Base-by-base conservation (phyloP, 1,139 yeast species). In the Wickerhamomyces sp. region DNA sequence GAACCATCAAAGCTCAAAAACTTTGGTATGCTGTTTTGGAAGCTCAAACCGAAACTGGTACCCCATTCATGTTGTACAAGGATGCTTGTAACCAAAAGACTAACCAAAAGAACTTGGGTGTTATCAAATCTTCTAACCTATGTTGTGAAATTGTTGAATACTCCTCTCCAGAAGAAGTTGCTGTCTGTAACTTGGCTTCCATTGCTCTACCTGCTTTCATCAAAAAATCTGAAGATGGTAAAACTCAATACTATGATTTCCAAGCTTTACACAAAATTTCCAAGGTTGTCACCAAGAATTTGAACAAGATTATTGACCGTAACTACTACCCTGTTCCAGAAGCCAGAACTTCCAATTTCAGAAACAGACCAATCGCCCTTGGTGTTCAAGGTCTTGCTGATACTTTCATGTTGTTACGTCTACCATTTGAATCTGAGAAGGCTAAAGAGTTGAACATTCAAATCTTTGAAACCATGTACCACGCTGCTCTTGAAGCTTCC, bases 331-430 rank as follows among this genome's bases (percentile, higher is more conserved):
- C 96, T 3, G 79, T 85, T 22, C 71, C 69, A 40, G 79, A 78
- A 46, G 86, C 95, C 7, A 66, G 69, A 52, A 54, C 52, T 24
- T 82, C 94, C 28, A 86, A 87, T 58, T 66, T 76, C 69, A 75
- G 75, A 51, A 83, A 86, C 58, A 70, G 96, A 52, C 95, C 96
- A 24, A 78, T 86, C 50, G 94, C 95, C 8, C 62, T 86, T 28
- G 96, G 96, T 47, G 94, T 86, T 8, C 94, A 86, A 60, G 96
- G 96, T 40, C 68, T 86, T 37, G 95, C 96, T 22, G 96, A 86
- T 55, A 68, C 84, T n/a, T 86, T 84, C 59, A 70, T 83, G 69
- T 69, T 75, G 41, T 68, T 86, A 42, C 72, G 94, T 51, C 52
- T 86, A 45, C 93, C 95, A 19, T 86, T 86, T 58, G 95, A 83